phyloP scores from a whole-genome alignment of 2,329 filamentous ascomycete species.

The Hymenoscyphus infarciens region DNA sequence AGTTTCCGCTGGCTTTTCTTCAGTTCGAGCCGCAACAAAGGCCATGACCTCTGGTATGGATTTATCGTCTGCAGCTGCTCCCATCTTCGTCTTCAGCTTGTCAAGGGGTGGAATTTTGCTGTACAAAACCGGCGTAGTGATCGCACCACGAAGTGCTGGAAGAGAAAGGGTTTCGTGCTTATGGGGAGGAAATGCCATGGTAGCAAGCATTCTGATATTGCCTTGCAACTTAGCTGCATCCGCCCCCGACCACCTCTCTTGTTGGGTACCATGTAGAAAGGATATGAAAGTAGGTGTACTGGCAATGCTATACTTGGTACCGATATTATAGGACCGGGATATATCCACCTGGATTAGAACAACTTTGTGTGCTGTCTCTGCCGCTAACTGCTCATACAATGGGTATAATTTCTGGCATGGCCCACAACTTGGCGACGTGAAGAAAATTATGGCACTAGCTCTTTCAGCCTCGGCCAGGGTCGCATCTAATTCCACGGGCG shows the following conservation, averaged over 20 bases:
- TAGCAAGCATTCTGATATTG: constrained; percentile 69
- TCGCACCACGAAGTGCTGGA: constrained; percentile 63
- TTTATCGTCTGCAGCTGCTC: constrained; percentile 52
- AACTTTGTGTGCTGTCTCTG: constrained; percentile 64
- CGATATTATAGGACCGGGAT: constrained; percentile 60
- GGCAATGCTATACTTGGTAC: constrained; percentile 61
- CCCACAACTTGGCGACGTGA: constrained; percentile 82
- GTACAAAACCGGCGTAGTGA: constrained; percentile 63
- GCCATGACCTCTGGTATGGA: constrained; percentile 61
- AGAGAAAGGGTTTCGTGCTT: constrained; percentile 69
- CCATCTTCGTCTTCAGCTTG: constrained; percentile 79
- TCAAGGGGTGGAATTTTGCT: constrained; percentile 76
- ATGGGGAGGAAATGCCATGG: constrained; percentile 73
- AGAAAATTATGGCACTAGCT: constrained; percentile 81
- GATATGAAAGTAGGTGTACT: constrained; percentile 89
- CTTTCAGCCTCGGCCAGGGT: constrained; percentile 57
- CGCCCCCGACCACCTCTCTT: constrained; percentile 78
- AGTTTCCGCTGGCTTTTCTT: constrained; percentile 58
- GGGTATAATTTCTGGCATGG: constrained; percentile 85
- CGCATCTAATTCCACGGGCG: constrained; percentile 55
- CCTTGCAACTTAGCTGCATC: constrained; percentile 63
- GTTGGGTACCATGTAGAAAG: constrained; percentile 70
- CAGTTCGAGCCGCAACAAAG: constrained; percentile 65
- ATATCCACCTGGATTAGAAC: constrained; percentile 82
- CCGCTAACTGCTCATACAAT: constrained; percentile 74